These are phyloP conservation scores for Meripilus lineatus DNA, from an alignment of 1,284 basidiomycete genomes.

Conservation along the genomic window DNA sequence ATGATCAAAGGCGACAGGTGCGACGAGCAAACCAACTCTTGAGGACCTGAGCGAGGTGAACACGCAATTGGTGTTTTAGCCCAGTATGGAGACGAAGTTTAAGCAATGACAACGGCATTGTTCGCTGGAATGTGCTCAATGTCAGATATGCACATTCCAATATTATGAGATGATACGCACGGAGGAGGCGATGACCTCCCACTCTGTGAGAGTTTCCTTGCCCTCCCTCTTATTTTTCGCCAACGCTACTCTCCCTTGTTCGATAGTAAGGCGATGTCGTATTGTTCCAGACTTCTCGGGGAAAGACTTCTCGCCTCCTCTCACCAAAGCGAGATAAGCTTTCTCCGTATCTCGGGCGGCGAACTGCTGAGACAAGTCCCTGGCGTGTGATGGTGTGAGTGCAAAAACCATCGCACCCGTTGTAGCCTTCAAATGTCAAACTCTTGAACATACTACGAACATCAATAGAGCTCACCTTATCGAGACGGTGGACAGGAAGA, in stretches of 20 bases:
- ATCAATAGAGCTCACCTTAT: conserved; percentile 43
- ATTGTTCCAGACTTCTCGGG: conserved; percentile 39
- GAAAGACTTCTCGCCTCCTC: conserved; percentile 47
- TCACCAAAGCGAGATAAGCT: conserved; percentile 63
- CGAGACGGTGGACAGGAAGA: conserved; percentile 58
- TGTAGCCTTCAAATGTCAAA: conserved; percentile 39
- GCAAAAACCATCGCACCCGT: conserved; percentile 62
- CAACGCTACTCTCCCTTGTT: conserved; percentile 43
- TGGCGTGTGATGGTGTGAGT: conserved; percentile 37
- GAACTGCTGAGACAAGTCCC: conserved; percentile 53
- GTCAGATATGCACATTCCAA: not conserved
- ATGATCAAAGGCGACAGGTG: not conserved
- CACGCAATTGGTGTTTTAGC: conserved; percentile 67
- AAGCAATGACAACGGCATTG: conserved; percentile 56
- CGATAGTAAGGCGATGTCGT: conserved; percentile 30
- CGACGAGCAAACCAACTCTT: conserved; percentile 28
- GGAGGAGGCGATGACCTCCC: conserved; percentile 57
- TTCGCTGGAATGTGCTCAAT: too few relatives aligned
- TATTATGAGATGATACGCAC: conserved; percentile 33
- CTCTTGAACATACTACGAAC: not conserved
- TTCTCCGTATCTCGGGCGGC: conserved; percentile 43
- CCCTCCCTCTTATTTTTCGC: too few relatives aligned
- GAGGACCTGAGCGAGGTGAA: conserved; percentile 52
- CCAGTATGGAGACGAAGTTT: conserved; percentile 56
- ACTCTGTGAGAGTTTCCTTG: conserved; percentile 46